Evolutionary conservation across 768 basidiomycete genomes (phyloP), one percentile per base, ranked within the genome.

Genomic region (Termitomyces sp.): DNA sequence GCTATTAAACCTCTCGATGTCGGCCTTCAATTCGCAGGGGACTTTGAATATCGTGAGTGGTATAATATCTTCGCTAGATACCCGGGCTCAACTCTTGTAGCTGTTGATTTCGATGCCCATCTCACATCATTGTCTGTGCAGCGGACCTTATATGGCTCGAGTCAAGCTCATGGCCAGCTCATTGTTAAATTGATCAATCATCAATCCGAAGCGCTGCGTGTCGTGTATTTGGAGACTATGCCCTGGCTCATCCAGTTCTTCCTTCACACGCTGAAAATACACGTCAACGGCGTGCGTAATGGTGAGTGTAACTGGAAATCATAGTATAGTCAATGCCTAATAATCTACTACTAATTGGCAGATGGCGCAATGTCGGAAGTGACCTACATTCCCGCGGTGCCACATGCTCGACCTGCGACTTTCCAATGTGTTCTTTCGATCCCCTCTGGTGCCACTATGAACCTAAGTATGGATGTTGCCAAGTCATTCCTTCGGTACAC

Each of bases 171-270:
- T 45, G 95, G 93, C 4, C 78, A 82, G 16, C 84, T 99, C 20
- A 80, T 80, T 44, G 71, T 95, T 13, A 75, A 79, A 24, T 69
- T 98, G 52, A 77, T 68, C 6, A 97, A 96, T 66, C 78, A 83
- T 59, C 74, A 74, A 39, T 61, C 73, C 20, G 67, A 72, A 5
- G 62, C 76, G 1, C 62, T 84, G 22, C 69, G 75, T 20, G 78
- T 87, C 0, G 70, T 87, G 9, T 97, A 95, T 71, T 81, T 95
- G 44, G 97, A 98, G 72, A 90, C 89, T 1, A 87, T 95, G 81
- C 97, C 96, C 4, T 96, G 95, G 86, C 86, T 94, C 66, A 78
- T 98, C 37, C 89, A 93, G 57, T 87, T 92, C 48, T 94, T 90
- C 75, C 75, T 96, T 61, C 89, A 93, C 72, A 94, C 94, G 7